A percentile compares a stretch with the other conserved stretches of the same genome.
Evolutionary conservation across 805 yeast genomes (phyloP).

Genomic region (Cyberlindnera veronae): DNA sequence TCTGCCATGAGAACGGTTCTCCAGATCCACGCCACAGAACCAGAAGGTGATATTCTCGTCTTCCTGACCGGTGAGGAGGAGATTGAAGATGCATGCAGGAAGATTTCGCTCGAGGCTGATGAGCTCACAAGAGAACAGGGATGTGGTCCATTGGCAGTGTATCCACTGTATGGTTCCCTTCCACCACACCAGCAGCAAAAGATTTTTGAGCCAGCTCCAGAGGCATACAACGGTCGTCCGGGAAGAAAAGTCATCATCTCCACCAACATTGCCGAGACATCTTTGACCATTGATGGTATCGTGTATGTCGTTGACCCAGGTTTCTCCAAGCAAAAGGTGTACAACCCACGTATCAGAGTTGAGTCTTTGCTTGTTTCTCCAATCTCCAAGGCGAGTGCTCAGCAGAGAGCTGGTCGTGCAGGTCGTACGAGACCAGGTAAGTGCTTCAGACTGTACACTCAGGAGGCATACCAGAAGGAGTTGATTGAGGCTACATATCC

Average conservation of each 20-base stretch:
- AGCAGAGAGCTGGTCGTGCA: conserved; percentile 99
- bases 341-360: conserved; percentile 93
- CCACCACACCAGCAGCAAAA: conserved; percentile 95
- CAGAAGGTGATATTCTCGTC: conserved; percentile 81
- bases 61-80: conserved; percentile 97
- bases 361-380: conserved; percentile 94
- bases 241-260: conserved; percentile 92
- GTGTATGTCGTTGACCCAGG: conserved; percentile 98
- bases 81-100: conserved; percentile 94
- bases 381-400: conserved; percentile 95
- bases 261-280: conserved; percentile 96
- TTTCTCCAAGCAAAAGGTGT: conserved; percentile 92
- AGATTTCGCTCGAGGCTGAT: conserved; percentile 83
- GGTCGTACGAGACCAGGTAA: conserved; percentile 99
- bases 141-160: conserved; percentile 85
- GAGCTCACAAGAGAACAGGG: conserved; percentile 83
- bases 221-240: conserved; percentile 74
- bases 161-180: conserved; percentile 92
- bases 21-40: conserved; percentile 96
- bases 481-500: conserved; percentile 94
- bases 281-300: conserved; percentile 95
- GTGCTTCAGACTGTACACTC: conserved; percentile 93
- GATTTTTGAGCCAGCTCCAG: conserved; percentile 88
- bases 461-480: conserved; percentile 93
- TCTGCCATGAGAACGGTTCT: conserved; percentile 93